Percentiles rank a stretch among this genome's conserved stretches.
Evolutionary conservation across 75 land plant genomes (phyloP).

Genomic region (Pseudotsuga menziesii): DNA sequence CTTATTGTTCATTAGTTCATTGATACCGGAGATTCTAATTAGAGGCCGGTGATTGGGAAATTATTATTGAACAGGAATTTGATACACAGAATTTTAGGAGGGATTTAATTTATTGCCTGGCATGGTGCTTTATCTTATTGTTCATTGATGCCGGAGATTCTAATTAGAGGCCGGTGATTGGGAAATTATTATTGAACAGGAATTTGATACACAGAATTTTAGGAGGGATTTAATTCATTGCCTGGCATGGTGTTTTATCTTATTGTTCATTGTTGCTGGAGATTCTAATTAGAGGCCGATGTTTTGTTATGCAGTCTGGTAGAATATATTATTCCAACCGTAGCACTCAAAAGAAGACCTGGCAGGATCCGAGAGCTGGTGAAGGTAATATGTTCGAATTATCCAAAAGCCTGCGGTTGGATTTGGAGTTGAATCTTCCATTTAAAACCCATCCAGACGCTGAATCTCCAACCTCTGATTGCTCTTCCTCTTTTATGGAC

Average conservation of each 20-base stretch:
- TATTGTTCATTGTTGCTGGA: not conserved
- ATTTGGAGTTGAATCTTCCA: conserved; percentile 2
- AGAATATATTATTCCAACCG: conserved; percentile 6
- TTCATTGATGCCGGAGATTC: not conserved
- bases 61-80: too few relatives aligned
- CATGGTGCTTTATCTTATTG: too few relatives aligned
- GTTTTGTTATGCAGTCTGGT: conserved; percentile 1
- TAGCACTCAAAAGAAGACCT: conserved; percentile 6
- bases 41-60: too few relatives aligned
- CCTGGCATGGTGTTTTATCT: too few relatives aligned
- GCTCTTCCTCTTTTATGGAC: not conserved
- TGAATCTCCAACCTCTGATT: not conserved
- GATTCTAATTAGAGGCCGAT: not conserved
- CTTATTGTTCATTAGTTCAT: too few relatives aligned
- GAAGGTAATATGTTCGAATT: not conserved
- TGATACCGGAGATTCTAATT: not conserved
- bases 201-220: too few relatives aligned
- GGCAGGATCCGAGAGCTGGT: conserved; percentile 1
- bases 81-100: too few relatives aligned
- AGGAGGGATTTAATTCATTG: too few relatives aligned
- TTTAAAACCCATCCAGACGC: not conserved
- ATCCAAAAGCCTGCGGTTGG: not conserved
- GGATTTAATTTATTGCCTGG: too few relatives aligned
- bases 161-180: not conserved
- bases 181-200: too few relatives aligned